These are phyloP conservation scores for Heliosperma pusillum DNA, from an alignment of 148 eudicot genomes.

Conservation along the genomic window DNA sequence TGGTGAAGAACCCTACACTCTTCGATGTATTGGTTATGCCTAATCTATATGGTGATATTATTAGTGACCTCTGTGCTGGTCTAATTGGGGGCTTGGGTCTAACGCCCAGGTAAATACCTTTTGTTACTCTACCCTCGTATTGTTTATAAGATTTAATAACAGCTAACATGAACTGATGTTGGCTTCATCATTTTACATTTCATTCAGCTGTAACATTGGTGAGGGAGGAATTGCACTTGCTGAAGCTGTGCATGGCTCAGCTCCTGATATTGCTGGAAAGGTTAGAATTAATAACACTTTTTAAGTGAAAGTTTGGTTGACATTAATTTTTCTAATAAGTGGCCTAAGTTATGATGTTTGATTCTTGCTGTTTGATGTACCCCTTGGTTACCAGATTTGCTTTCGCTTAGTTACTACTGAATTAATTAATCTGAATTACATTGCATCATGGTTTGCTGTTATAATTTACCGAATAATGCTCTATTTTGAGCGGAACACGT, in stretches of 20 bases:
- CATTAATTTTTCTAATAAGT: neutral
- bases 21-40: constrained; percentile 99
- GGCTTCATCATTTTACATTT: constrained; percentile 8
- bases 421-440: too few relatives aligned
- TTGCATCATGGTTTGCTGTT: too few relatives aligned
- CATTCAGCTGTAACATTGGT: constrained; percentile 79
- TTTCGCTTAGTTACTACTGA: too few relatives aligned
- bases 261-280: constrained; percentile 99
- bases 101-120: constrained; percentile 72
- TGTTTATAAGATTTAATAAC: neutral
- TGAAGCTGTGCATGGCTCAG: constrained; percentile 99
- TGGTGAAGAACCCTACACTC: constrained; percentile 94
- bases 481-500: too few relatives aligned
- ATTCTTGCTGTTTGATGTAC: neutral
- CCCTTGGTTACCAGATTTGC: too few relatives aligned
- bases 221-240: constrained; percentile 98
- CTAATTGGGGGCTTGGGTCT: constrained; percentile 96
- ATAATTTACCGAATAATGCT: too few relatives aligned
- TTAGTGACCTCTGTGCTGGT: constrained; percentile 98
- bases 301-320: neutral
- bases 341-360: neutral
- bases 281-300: constrained; percentile 30
- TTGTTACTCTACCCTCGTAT: neutral
- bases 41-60: constrained; percentile 95
- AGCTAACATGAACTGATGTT: neutral